Percentiles rank a stretch among this genome's conserved stretches.
These are phyloP conservation scores for Dovyalis caffra DNA, from an alignment of 345 rosid genomes.

Conservation along the genomic window DNA sequence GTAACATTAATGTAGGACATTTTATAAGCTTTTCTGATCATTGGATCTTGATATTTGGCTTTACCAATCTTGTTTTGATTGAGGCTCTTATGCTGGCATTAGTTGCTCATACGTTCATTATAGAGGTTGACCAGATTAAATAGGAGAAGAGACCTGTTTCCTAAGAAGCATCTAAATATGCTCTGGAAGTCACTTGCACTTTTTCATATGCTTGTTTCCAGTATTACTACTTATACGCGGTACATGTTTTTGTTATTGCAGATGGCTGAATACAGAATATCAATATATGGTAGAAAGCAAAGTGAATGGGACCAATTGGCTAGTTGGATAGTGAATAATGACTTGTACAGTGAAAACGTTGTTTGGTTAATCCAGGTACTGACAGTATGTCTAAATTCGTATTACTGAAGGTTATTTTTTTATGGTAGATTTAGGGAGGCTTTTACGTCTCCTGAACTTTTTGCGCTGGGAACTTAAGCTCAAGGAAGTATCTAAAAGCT, in stretches of 20 bases:
- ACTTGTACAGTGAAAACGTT: constrained; percentile 90
- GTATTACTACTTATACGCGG: neutral
- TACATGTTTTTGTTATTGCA: constrained; percentile 30
- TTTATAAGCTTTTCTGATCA: neutral
- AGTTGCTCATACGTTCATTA: neutral
- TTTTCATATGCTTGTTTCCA: neutral
- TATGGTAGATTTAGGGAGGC: neutral
- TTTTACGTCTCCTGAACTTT: too few species aligned
- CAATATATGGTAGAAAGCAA: constrained; percentile 97
- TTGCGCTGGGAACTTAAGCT: neutral
- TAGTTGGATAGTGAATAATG: constrained; percentile 99
- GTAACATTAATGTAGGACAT: neutral
- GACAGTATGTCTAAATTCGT: neutral
- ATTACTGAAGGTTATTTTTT: neutral
- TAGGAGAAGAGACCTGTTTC: neutral
- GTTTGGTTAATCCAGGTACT: constrained; percentile 99
- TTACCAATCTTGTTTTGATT: neutral
- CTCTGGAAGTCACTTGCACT: neutral
- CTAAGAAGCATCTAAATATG: neutral
- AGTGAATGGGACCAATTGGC: constrained; percentile 99
- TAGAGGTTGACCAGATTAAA: too few species aligned
- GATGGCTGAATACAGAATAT: constrained; percentile 99
- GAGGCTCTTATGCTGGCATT: neutral
- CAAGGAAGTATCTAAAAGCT: neutral
- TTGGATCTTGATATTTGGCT: neutral